A percentile compares a stretch with the other conserved stretches of the same genome.
These are phyloP conservation scores for Rutstroemia sp. DNA, from an alignment of 2,329 filamentous ascomycete genomes.

Conservation along the genomic window DNA sequence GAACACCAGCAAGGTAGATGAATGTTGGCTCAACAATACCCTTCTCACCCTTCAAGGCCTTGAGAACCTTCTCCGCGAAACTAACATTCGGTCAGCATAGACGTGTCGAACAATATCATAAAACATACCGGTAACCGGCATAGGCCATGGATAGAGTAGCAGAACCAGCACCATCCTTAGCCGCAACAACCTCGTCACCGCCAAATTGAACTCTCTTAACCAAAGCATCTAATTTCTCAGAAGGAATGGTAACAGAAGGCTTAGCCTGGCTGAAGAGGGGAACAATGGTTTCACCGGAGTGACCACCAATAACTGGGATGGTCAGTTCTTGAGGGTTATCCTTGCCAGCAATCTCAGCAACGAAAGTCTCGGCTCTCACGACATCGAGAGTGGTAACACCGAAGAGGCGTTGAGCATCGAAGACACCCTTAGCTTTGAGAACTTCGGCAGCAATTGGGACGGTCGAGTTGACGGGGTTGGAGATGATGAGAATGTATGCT, in stretches of 20 bases:
- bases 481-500: slow-evolving; percentile 94
- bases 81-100: slow-evolving; percentile 35
- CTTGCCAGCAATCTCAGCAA: slow-evolving; percentile 55
- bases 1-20: slow-evolving; percentile 86
- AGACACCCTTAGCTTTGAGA: slow-evolving; percentile 91
- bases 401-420: slow-evolving; percentile 98
- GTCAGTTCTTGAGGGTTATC: slow-evolving; percentile 39
- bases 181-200: slow-evolving; percentile 98
- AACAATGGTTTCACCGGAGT: slow-evolving; percentile 97
- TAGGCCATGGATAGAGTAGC: slow-evolving; percentile 98
- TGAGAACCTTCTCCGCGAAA: slow-evolving; percentile 91
- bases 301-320: slow-evolving; percentile 90
- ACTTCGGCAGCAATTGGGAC: slow-evolving; percentile 96
- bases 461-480: slow-evolving; percentile 99
- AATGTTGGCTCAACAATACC: slow-evolving; percentile 91
- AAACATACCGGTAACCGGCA: slow-evolving; percentile 76
- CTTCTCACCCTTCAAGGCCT: slow-evolving; percentile 87
- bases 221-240: slow-evolving; percentile 33
- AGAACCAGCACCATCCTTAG: slow-evolving; percentile 95
- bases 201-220: slow-evolving; percentile 97
- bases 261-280: slow-evolving; percentile 91
- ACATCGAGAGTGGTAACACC: slow-evolving; percentile 99
- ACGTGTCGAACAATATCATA: neutral
- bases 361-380: slow-evolving; percentile 95
- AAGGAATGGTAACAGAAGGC: slow-evolving; percentile 70